These are phyloP conservation scores for Cryptococcus neoformans DNA, from an alignment of 1,284 basidiomycete species.

Conservation along the genomic window DNA sequence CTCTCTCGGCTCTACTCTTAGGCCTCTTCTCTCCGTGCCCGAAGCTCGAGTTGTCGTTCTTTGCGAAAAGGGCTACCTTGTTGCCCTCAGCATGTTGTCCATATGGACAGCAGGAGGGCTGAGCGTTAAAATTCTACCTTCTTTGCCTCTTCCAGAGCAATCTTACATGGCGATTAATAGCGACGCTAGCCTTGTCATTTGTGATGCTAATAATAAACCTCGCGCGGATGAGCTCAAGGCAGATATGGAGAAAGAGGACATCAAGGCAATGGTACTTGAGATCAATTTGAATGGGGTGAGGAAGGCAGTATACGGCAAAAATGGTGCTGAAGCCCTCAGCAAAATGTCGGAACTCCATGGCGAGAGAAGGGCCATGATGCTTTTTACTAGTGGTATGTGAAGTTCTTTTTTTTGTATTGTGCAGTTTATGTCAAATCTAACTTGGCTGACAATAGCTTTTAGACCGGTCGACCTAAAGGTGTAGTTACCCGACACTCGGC, in stretches of 20 bases:
- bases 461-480: constrained; percentile 42
- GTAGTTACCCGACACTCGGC: constrained; percentile 41
- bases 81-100: constrained; percentile 23
- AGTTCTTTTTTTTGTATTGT: not conserved
- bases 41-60: constrained; percentile 26
- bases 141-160: constrained; percentile 39
- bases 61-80: constrained; percentile 30
- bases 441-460: not conserved
- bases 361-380: constrained; percentile 39
- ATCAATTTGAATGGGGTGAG: constrained; percentile 6
- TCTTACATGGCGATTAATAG: constrained; percentile 36
- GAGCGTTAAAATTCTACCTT: constrained; percentile 35
- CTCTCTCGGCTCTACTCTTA: constrained; percentile 8
- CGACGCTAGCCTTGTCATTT: constrained; percentile 28
- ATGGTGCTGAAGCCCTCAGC: not conserved
- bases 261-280: constrained; percentile 6
- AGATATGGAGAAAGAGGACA: constrained; percentile 14
- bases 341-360: constrained; percentile 16
- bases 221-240: constrained; percentile 29
- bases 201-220: constrained; percentile 20
- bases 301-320: not conserved
- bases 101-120: constrained; percentile 36
- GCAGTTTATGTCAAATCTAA: not conserved
- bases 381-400: constrained; percentile 36
- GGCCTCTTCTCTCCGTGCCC: not conserved